These are phyloP conservation scores for Obelidium mucronatum DNA, from an alignment of 192 early-diverging fungal species.

Conservation along the genomic window DNA sequence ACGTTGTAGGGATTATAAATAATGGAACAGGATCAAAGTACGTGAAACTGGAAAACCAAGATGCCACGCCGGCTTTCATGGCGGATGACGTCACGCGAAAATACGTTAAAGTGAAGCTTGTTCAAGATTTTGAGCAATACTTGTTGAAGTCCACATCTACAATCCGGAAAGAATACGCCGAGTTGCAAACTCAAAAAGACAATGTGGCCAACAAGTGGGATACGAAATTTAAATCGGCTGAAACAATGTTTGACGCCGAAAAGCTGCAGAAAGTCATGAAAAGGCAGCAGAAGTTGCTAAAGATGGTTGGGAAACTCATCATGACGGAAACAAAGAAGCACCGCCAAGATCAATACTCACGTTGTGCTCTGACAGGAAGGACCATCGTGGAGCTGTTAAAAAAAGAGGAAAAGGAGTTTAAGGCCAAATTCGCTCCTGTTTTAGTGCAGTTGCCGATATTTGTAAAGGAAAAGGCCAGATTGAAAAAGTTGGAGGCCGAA, in stretches of 20 bases:
- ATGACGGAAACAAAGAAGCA: neutral
- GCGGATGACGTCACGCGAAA: constrained; percentile 8
- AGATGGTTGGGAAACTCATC: neutral
- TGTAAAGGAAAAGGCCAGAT: neutral
- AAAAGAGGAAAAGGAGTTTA: neutral
- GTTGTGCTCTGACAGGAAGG: neutral
- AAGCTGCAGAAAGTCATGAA: neutral
- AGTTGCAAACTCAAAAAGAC: neutral
- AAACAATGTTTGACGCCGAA: neutral
- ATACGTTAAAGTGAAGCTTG: neutral
- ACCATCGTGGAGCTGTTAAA: constrained; percentile 7
- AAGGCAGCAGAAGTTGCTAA: constrained; percentile 15
- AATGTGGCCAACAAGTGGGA: constrained; percentile 19
- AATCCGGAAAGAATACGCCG: neutral
- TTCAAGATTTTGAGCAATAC: constrained; percentile 13
- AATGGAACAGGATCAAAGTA: neutral
- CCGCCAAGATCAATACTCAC: neutral
- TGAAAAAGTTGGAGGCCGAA: constrained; percentile 11
- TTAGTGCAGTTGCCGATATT: neutral
- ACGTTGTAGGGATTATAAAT: constrained; percentile 2
- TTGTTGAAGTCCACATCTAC: neutral
- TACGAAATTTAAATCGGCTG: constrained; percentile 14
- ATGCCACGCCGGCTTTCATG: neutral
- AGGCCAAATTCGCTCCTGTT: constrained; percentile 14
- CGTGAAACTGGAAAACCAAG: neutral